Base-by-base conservation (phyloP, 805 yeast genomes). In the Kregervanrija fluxuum region DNA sequence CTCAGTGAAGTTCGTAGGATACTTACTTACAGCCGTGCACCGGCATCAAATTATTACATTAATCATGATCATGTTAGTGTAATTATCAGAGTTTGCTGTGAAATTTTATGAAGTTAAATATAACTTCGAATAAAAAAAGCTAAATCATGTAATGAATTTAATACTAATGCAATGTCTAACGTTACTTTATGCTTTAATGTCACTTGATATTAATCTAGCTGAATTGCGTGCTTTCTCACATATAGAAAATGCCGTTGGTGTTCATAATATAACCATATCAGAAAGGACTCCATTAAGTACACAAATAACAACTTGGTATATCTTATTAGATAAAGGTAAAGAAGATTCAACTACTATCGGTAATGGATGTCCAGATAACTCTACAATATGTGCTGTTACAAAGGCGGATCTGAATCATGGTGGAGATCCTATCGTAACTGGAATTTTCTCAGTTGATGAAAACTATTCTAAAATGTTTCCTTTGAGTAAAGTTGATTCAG, bases 301-400 rank as follows among this genome's bases (percentile, higher is more conserved):
- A 31, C 77, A 85, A 1, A 72, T 67, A 41, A 62, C 71, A 33
- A 70, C 76, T 3, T 86, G 96, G 90, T 78, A 72, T 55, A 50
- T 90, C 33, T 83, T 87, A 41, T 68, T 88, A 8, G 56, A 66
- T 33, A 49, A 62, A 31, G 57, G 62, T 16, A 48, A 55, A 15
- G 57, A 57, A 10, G 63, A 59, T 9, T 62, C 65, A 11, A 57
- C 54, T 3, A 59, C 67, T 8, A 47, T 51, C 10, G 51, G 46
- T 4, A 66, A 70, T 9, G 70, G 70, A 30, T 90, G 97, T 64
- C 82, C 89, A 0, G 66, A 67, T 39, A 80, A 82, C 49, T 77
- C 90, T 1, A 85, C 85, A 51, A 60, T 90, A 8, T 91, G 99
- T 62, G 96, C 95, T 2, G 56, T 84, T 13, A 80, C 84, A 17